These are phyloP conservation scores for Kwoniella shivajii DNA, from an alignment of 1,284 basidiomycete genomes.

Conservation along the genomic window DNA sequence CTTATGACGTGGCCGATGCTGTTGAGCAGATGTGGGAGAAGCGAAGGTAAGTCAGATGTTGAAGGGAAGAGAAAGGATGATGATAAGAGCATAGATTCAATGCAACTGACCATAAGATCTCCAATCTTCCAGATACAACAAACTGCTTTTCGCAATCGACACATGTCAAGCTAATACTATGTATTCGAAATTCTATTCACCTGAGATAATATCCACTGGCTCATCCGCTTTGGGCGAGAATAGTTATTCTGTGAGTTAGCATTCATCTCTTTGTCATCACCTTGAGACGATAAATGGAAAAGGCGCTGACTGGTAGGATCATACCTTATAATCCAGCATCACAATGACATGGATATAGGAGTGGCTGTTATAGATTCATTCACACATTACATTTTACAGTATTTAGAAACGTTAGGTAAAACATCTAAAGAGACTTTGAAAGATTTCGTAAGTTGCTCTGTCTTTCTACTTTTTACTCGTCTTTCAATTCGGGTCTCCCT, in stretches of 20 bases:
- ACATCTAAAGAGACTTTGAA: slow-evolving; percentile 77
- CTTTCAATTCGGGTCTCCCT: too few relatives aligned
- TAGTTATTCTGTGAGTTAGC: slow-evolving; percentile 80
- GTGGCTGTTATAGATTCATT: slow-evolving; percentile 94
- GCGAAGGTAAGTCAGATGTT: slow-evolving; percentile 71
- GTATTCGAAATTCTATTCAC: slow-evolving; percentile 92
- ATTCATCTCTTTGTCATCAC: background rate
- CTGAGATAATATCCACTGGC: slow-evolving; percentile 92
- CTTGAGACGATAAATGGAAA: too few relatives aligned
- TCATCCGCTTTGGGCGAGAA: slow-evolving; percentile 86
- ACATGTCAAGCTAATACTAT: slow-evolving; percentile 98
- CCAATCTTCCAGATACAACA: slow-evolving; percentile 74
- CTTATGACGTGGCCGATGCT: slow-evolving; percentile 93
- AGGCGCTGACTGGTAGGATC: too few relatives aligned
- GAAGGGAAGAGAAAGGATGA: too few relatives aligned
- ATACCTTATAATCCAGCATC: slow-evolving; percentile 64
- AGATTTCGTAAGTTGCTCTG: slow-evolving; percentile 68
- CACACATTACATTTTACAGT: slow-evolving; percentile 88
- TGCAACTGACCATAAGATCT: background rate
- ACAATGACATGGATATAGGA: slow-evolving; percentile 89
- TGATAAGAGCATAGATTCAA: too few relatives aligned
- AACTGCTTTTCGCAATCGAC: slow-evolving; percentile 97
- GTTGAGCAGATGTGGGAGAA: slow-evolving; percentile 99
- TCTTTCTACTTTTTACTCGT: too few relatives aligned
- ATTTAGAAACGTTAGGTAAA: slow-evolving; percentile 90